Evolutionary conservation across 2,329 filamentous ascomycete species (phyloP).

Genomic region (Monilinia aucupariae): DNA sequence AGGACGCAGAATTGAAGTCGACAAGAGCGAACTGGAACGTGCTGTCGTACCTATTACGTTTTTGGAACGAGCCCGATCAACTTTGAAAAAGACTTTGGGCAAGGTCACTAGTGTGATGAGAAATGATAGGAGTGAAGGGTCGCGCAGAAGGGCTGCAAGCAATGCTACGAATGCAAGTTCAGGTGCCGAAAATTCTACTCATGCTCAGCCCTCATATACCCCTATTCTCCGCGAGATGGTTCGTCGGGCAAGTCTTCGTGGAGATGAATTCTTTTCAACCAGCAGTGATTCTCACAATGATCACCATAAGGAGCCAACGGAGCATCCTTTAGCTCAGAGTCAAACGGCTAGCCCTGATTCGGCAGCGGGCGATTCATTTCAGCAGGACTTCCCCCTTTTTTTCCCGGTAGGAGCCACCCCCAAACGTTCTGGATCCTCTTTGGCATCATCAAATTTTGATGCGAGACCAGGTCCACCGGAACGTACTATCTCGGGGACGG

Average conservation of each 20-base stretch:
- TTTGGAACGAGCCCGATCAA: conserved; percentile 76
- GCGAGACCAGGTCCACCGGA: conserved; percentile 37
- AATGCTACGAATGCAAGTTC: conserved; percentile 60
- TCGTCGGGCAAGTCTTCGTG: conserved; percentile 52
- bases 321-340: conserved; percentile 62
- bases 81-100: conserved; percentile 61
- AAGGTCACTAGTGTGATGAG: conserved; percentile 49
- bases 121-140: conserved; percentile 51
- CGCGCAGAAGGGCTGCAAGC: conserved; percentile 53
- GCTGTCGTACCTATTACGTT: conserved; percentile 88
- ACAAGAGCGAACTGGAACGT: conserved; percentile 80
- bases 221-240: conserved; percentile 34
- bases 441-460: conserved; percentile 38
- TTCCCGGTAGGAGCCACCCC: conserved; percentile 7
- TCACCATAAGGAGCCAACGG: conserved; percentile 41
- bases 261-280: conserved; percentile 52
- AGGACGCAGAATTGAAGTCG: conserved; percentile 84
- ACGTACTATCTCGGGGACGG: conserved; percentile 32
- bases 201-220: conserved; percentile 38
- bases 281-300: conserved; percentile 36
- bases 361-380: background rate
- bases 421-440: conserved; percentile 21
- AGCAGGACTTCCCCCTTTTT: conserved; percentile 5
- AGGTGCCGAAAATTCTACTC: conserved; percentile 49
- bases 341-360: conserved; percentile 7